These are phyloP conservation scores for Botrytis deweyae DNA, from an alignment of 2,329 filamentous ascomycete species.

Conservation along the genomic window DNA sequence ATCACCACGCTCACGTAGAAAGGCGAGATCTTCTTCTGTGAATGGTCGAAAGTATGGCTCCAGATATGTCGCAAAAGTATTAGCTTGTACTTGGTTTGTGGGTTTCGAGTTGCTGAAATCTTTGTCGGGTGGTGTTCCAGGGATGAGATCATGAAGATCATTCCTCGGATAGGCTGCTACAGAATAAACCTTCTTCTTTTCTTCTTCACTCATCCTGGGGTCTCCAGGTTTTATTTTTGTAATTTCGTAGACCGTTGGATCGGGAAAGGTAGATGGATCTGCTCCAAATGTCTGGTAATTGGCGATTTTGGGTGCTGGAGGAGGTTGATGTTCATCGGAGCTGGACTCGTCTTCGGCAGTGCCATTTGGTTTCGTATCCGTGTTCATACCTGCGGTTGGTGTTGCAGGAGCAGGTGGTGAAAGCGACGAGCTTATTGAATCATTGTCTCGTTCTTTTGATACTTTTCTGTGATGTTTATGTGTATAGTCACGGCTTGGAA, in stretches of 20 bases:
- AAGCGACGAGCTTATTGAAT: conserved; percentile 59
- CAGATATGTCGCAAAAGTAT: conserved; percentile 87
- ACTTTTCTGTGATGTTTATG: conserved; percentile 21
- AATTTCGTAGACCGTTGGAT: conserved; percentile 94
- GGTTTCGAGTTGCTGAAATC: conserved; percentile 96
- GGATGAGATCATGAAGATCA: conserved; percentile 80
- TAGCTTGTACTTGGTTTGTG: conserved; percentile 88
- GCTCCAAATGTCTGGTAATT: conserved; percentile 84
- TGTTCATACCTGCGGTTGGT: conserved; percentile 51
- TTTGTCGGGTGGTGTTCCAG: conserved; percentile 85
- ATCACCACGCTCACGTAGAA: conserved; percentile 86
- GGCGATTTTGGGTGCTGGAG: conserved; percentile 59
- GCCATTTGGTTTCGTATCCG: conserved; percentile 52
- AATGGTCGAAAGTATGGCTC: conserved; percentile 89
- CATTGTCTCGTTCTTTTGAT: conserved; percentile 40
- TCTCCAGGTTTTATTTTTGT: conserved; percentile 55
- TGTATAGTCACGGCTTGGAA: conserved; percentile 27
- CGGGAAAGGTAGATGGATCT: conserved; percentile 85
- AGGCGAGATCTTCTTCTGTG: conserved; percentile 90
- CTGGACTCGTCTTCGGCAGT: conserved; percentile 49
- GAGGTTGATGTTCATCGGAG: conserved; percentile 58
- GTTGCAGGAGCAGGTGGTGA: conserved; percentile 55
- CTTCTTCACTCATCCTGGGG: conserved; percentile 76
- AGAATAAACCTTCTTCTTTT: conserved; percentile 83
- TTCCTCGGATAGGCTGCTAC: conserved; percentile 79